Conservation (phyloP, 2,329 filamentous ascomycete genomes). For the Fusarium sp. region DNA sequence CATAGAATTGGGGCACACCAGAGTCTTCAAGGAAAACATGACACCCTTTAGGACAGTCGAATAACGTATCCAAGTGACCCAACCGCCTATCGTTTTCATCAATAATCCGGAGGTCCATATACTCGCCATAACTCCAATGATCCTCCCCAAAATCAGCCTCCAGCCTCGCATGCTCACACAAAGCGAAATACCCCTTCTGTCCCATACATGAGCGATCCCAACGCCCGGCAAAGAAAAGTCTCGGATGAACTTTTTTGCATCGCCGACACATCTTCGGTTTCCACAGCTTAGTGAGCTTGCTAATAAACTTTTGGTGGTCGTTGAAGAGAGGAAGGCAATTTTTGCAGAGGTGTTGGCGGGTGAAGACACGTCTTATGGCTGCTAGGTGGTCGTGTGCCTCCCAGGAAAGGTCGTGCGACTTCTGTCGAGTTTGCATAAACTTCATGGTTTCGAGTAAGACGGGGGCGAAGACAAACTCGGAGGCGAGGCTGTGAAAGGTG, state of each 20-base stretch:
- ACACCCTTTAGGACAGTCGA: background rate
- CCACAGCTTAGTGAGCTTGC: background rate
- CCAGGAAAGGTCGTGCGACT: too few species aligned
- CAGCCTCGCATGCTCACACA: background rate
- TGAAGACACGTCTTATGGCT: background rate
- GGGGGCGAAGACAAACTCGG: background rate
- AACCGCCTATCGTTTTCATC: too few species aligned
- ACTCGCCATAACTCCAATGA: accelerated
- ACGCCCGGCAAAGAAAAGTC: background rate
- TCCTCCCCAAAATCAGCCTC: background rate
- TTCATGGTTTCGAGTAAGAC: background rate
- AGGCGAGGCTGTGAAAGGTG: background rate
- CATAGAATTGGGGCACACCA: too few species aligned
- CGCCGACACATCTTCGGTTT: accelerated
- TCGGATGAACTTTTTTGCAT: background rate
- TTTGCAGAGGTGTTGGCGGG: background rate
- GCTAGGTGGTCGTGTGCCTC: background rate
- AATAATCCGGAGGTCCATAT: too few species aligned
- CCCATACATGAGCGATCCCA: background rate
- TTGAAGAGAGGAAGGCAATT: background rate
- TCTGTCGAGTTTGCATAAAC: too few species aligned
- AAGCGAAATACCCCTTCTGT: background rate
- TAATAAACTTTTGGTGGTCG: background rate
- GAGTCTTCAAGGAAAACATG: too few species aligned
- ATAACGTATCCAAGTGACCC: too few species aligned